phyloP scores from a whole-genome alignment of 768 basidiomycete species.

The Amanita pseudoporphyria region DNA sequence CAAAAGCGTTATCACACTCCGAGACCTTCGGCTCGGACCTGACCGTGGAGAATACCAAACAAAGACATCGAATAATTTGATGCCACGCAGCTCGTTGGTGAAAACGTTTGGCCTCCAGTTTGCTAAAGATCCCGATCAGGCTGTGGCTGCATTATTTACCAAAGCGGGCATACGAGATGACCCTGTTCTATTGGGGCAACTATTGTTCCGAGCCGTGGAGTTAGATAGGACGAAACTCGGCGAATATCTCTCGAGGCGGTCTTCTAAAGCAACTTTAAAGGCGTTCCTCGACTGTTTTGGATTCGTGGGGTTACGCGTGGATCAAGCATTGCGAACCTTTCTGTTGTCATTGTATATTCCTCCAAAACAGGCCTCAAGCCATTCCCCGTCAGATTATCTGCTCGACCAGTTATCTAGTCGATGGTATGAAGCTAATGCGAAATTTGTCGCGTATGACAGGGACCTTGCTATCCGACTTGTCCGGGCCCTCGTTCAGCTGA shows the following conservation, averaged over 20 bases:
- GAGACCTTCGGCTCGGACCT: slow-evolving; percentile 55
- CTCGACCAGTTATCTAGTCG: slow-evolving; percentile 78
- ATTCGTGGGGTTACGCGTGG: slow-evolving; percentile 73
- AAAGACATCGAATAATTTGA: slow-evolving; percentile 27
- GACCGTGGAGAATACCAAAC: slow-evolving; percentile 55
- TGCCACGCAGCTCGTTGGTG: slow-evolving; percentile 52
- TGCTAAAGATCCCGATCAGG: slow-evolving; percentile 67
- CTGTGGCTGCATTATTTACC: slow-evolving; percentile 60
- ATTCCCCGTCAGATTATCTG: slow-evolving; percentile 51
- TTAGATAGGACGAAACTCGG: slow-evolving; percentile 79
- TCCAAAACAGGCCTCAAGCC: slow-evolving; percentile 23
- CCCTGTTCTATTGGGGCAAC: slow-evolving; percentile 61
- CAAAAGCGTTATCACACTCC: slow-evolving; percentile 81
- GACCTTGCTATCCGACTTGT: slow-evolving; percentile 72
- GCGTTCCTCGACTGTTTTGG: slow-evolving; percentile 85
- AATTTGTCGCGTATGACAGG: slow-evolving; percentile 70
- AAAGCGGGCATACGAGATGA: slow-evolving; percentile 55
- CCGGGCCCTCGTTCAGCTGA: slow-evolving; percentile 77
- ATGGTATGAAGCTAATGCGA: slow-evolving; percentile 87
- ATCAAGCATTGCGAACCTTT: slow-evolving; percentile 86
- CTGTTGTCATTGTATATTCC: slow-evolving; percentile 67
- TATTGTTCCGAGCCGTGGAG: slow-evolving; percentile 75
- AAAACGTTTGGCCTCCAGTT: slow-evolving; percentile 74
- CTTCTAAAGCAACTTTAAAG: slow-evolving; percentile 68
- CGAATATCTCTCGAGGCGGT: slow-evolving; percentile 67